Evolutionary conservation across 352 stramenopile genomes (phyloP), one percentile per base, ranked within the genome.

Genomic region (Globisporangium viniferum): DNA sequence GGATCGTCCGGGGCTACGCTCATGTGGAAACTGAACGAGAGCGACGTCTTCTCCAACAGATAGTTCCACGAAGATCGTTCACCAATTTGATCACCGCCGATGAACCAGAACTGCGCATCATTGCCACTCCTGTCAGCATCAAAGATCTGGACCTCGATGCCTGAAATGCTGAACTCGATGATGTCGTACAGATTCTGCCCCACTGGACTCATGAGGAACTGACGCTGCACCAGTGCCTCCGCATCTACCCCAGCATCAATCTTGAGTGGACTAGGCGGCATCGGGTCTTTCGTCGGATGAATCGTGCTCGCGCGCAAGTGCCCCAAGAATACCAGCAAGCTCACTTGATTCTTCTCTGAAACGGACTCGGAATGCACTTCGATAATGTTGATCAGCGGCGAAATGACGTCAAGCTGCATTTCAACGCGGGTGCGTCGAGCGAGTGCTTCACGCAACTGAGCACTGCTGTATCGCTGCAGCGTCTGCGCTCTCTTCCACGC

Each of bases 1-100:
- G 85, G 86, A 49, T 95, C 88, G 69, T 90, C 83, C 2, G 86
- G 83, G 5, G 86, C 81, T 8, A 95, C 84, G 41, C 88, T 95
- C 49, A 89, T 82, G 66, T 85, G 86, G 49, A 94, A 90, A 55
- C 76, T 84, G 35, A 94, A 88, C 2, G 74, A 74, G 10, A 93
- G 67, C 12, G 81, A 92, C 10, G 81, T 94, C 75, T 91, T 93
- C 68, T 93, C 84, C 7, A 92, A 74, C 29, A 92, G 67, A 57
- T 91, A 86, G 33, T 76, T 73, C 80, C 81, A 86, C 20, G 75
- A 66, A 5, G 72, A 77, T 35, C 36, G 48, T n/a, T 22, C 22
- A 12, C 53, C 14, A n/a, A 55, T 27, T n/a, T 59, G 70, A 22
- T 61, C 51, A 5, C 66, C 58, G 24, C 35, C 24, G 62, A 75